Percentiles rank a stretch among this genome's conserved stretches.
phyloP scores from a whole-genome alignment of 805 yeast species.

The Ogataea trehaloabstinens region DNA sequence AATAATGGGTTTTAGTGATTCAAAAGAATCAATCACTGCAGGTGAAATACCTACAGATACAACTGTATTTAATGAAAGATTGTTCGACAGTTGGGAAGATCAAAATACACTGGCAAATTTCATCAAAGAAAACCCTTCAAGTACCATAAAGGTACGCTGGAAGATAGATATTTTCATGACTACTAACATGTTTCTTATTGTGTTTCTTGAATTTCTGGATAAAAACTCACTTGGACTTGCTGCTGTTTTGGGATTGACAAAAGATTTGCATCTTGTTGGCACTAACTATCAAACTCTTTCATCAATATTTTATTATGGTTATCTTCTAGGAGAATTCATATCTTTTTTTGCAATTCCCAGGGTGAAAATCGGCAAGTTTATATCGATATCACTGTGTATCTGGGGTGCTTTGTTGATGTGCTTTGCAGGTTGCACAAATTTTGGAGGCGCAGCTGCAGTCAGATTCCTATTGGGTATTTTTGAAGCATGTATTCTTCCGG shows the following conservation, averaged over 20 bases:
- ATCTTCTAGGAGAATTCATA: slow-evolving; percentile 38
- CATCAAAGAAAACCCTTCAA: not conserved
- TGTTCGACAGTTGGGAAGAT: slow-evolving; percentile 1
- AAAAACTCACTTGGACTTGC: slow-evolving; percentile 28
- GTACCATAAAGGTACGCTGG: slow-evolving; percentile 8
- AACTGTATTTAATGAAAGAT: not conserved
- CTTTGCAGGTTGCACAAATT: slow-evolving; percentile 40
- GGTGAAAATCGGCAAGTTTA: slow-evolving; percentile 38
- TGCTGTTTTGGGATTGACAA: slow-evolving; percentile 42
- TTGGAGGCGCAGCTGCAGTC: slow-evolving; percentile 40
- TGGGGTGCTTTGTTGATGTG: slow-evolving; percentile 44
- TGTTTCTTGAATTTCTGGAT: slow-evolving; percentile 15
- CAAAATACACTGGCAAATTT: not conserved
- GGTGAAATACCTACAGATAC: not conserved
- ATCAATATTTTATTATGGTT: slow-evolving; percentile 49
- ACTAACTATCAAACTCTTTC: slow-evolving; percentile 45
- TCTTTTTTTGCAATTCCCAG: slow-evolving; percentile 41
- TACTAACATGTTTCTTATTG: slow-evolving; percentile 15
- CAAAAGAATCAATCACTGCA: not conserved
- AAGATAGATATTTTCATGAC: slow-evolving; percentile 14
- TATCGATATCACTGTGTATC: slow-evolving; percentile 30
- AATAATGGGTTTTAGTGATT: not conserved
- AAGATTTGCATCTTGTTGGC: slow-evolving; percentile 45
- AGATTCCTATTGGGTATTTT: slow-evolving; percentile 48
- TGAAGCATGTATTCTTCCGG: slow-evolving; percentile 53